Base-by-base conservation (phyloP, 208 protist genomes). In the Angomonas ambiguus region DNA sequence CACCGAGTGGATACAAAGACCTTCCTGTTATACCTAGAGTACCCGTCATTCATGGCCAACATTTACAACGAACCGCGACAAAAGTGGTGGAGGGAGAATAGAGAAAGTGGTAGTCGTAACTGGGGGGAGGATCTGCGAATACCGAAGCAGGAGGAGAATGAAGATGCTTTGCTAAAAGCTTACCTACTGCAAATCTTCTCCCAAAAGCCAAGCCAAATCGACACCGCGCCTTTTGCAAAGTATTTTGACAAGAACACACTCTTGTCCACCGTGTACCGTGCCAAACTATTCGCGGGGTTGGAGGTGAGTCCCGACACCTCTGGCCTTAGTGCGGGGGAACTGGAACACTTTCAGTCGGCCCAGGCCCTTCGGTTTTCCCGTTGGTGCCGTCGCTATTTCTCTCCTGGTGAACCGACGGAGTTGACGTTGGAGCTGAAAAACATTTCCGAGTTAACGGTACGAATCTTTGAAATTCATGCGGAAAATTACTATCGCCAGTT, bases 401-500 rank as follows among this genome's bases (percentile, higher is more conserved):
- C 32, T 3, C 33, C 58, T 8, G 58, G 35, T 22, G 58, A 63
- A 5, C 18, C 3, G 5, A 38, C 42, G 16, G 8, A 45, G n/a
- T 38, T 63, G 35, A 30, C 58, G 58, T 4, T 63, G 30, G 22
- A 27, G 27, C 13, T 51, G 34, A 63, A 63, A 38, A 63, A 63
- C 31, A 45, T 63, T 22, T 27, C 32, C 20, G 2, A 30, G 35
- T 24, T 63, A 38, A 5, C 35, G 35, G 58, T 63, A 38, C 20
- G 31, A 18, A 34, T 63, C 22, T 63, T 63, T 34, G 58, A 63
- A 34, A 63, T 63, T 38, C 34, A 63, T 38, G 27, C 58, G 32
- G 62, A 42, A 8, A 35, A 67, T 2, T 51, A 53, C 45, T 53
- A 53, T 20, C 45, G 45, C 45, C 45, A 24, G 1, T 51, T 25